These are phyloP conservation scores for Fusarium subglutinans DNA, from an alignment of 2,329 filamentous ascomycete species.

Conservation along the genomic window DNA sequence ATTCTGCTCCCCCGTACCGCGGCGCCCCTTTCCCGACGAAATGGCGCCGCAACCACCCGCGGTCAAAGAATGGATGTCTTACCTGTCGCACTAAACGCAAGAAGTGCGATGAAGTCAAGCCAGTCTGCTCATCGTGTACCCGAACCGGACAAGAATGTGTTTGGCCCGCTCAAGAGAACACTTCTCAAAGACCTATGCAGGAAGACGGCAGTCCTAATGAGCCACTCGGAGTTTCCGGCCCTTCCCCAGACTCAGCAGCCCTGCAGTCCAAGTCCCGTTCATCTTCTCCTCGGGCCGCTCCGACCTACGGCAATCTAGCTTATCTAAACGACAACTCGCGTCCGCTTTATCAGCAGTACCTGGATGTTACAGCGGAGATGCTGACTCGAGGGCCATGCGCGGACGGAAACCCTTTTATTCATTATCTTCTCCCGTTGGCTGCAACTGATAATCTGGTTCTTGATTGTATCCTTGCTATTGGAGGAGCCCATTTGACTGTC, in stretches of 20 bases:
- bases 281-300: not conserved
- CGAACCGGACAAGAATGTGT: not conserved
- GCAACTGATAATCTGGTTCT: not conserved
- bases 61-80: constrained; percentile 13
- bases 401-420: constrained; percentile 10
- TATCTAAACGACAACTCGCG: constrained; percentile 1
- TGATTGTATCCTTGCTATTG: constrained; percentile 12
- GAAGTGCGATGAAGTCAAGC: constrained; percentile 17
- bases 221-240: too few species aligned
- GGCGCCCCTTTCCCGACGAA: constrained; percentile 10
- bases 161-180: not conserved
- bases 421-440: constrained; percentile 8
- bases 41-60: constrained; percentile 11
- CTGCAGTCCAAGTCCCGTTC: not conserved
- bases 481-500: not conserved
- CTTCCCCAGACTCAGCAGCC: too few species aligned
- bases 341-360: constrained; percentile 11
- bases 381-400: not conserved
- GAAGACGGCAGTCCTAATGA: not conserved
- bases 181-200: not conserved
- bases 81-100: constrained; percentile 13
- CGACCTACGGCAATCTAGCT: constrained; percentile 2
- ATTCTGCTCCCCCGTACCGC: not conserved
- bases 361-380: not conserved
- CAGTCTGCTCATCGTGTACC: not conserved